phyloP scores from a whole-genome alignment of 257 asterid genomes.

The Euphrasia confusa region DNA sequence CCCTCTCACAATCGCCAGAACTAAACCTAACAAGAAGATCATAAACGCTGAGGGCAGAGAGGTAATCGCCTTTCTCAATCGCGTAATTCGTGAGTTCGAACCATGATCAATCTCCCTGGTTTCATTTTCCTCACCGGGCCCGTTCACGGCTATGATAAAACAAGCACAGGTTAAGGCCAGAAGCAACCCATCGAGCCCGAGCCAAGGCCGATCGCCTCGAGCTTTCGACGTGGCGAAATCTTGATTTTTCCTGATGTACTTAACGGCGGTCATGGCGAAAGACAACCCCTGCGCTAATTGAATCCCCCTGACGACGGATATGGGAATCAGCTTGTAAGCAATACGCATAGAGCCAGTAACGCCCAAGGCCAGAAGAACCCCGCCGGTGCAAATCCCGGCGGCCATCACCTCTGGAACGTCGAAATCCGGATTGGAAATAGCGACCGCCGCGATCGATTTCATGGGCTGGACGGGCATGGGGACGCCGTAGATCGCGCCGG shows the following conservation, averaged over 20 bases:
- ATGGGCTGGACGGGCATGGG: slow-evolving; percentile 89
- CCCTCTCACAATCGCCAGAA: slow-evolving; percentile 56
- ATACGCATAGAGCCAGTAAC: slow-evolving; percentile 59
- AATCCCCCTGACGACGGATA: slow-evolving; percentile 72
- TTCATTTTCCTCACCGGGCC: slow-evolving; percentile 44
- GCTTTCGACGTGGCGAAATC: slow-evolving; percentile 51
- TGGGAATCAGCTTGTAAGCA: slow-evolving; percentile 54
- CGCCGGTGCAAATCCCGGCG: slow-evolving; percentile 70
- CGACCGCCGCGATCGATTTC: slow-evolving; percentile 85
- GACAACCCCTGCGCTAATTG: slow-evolving; percentile 78
- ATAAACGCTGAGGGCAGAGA: slow-evolving; percentile 68
- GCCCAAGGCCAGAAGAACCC: slow-evolving; percentile 47
- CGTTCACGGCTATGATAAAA: slow-evolving; percentile 52
- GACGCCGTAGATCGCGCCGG: slow-evolving; percentile 67
- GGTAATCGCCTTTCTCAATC: slow-evolving; percentile 26
- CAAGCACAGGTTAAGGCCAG: slow-evolving; percentile 54
- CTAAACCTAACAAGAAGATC: slow-evolving; percentile 48
- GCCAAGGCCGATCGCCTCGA: slow-evolving; percentile 53
- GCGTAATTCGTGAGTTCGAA: slow-evolving; percentile 7
- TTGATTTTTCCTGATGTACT: slow-evolving; percentile 50
- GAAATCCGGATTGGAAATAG: slow-evolving; percentile 50
- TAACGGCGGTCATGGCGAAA: slow-evolving; percentile 72
- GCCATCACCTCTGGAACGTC: slow-evolving; percentile 79
- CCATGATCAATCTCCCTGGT: slow-evolving; percentile 16
- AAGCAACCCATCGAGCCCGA: slow-evolving; percentile 67